Evolutionary conservation across 2,329 filamentous ascomycete genomes (phyloP), one percentile per base, ranked within the genome.

Genomic region (Stachybotrys chartarum): DNA sequence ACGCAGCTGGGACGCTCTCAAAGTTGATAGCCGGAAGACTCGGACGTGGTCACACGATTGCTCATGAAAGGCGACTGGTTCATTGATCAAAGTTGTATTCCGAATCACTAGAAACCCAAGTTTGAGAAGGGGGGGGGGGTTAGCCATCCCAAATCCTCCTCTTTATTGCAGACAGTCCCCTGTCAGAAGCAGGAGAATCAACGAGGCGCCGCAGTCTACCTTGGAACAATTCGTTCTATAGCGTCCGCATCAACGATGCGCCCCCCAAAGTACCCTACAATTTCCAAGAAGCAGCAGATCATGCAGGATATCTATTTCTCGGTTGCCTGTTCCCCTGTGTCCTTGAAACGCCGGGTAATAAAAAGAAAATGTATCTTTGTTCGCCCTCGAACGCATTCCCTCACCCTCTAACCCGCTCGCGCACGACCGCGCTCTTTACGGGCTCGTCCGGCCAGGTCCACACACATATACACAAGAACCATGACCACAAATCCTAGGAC

Each of bases 401-500:
- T 42, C 35, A 3, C 10, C 14, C 35, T 3, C 35, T 42, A 10
- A 56, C 58, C 51, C 56, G 57, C 54, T 59, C 14, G 35, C 35
- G 35, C 35, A 42, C 35, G 10, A 42, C 5, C 35, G 14, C 10
- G 35, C 8, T 14, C 10, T 14, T 14, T 42, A 35, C 49, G 49
- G 11, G n/a, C 17, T n/a, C 49, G 59, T 56, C 59, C 55, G 58
- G 62, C 60, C 55, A 63, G 57, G 60, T 58, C 66, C 63, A 70
- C 71, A 66, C 68, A 71, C 65, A 73, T 60, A 64, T 78, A 79
- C 64, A 74, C 66, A 57, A 69, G 63, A 50, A 69, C 74, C 54
- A 64, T 64, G 39, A 62, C 64, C 51, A 70, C 57, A 51, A 70
- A 62, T 56, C 73, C 68, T 54, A 75, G 54, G 30, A 65, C 63